Conservation (phyloP, 2,329 filamentous ascomycete genomes). For the Ophiostoma montium region DNA sequence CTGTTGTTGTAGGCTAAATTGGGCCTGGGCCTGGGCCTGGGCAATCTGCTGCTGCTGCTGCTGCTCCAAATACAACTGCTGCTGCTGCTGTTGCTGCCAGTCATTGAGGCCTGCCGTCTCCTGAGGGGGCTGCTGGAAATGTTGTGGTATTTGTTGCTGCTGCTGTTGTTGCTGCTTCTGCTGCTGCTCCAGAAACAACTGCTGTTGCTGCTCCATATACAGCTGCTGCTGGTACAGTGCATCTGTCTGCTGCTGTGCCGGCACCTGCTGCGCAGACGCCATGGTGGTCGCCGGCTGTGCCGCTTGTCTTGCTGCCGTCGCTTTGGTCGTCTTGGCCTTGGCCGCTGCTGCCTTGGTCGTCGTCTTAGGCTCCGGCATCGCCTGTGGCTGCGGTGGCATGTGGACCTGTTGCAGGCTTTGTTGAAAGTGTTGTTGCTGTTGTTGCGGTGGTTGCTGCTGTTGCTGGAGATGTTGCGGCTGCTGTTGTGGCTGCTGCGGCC, state of each 20-base stretch:
- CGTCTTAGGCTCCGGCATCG: background rate
- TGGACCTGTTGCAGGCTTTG: background rate
- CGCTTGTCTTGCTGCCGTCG: background rate
- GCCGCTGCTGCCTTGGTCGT: too few species aligned
- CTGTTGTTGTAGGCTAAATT: too few species aligned
- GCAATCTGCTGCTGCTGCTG: background rate
- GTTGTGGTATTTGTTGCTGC: background rate
- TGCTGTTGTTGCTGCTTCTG: background rate
- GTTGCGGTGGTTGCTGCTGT: constrained; percentile 2
- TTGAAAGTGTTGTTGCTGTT: background rate
- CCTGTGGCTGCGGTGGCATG: background rate
- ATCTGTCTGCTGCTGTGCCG: background rate
- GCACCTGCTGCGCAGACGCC: background rate
- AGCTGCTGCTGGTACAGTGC: constrained; percentile 4
- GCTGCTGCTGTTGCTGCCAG: constrained; percentile 5
- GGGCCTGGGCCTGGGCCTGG: too few species aligned
- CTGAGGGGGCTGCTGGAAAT: background rate
- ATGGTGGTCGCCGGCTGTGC: background rate
- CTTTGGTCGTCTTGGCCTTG: constrained; percentile 3
- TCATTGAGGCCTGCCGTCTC: background rate
- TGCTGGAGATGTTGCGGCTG: background rate
- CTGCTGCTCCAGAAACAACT: background rate
- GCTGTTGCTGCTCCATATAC: constrained; percentile 4
- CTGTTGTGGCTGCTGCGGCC: background rate
- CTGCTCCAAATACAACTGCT: background rate